Evolutionary conservation across 2,329 filamentous ascomycete species (phyloP).

Genomic region (Epichloe typhina): DNA sequence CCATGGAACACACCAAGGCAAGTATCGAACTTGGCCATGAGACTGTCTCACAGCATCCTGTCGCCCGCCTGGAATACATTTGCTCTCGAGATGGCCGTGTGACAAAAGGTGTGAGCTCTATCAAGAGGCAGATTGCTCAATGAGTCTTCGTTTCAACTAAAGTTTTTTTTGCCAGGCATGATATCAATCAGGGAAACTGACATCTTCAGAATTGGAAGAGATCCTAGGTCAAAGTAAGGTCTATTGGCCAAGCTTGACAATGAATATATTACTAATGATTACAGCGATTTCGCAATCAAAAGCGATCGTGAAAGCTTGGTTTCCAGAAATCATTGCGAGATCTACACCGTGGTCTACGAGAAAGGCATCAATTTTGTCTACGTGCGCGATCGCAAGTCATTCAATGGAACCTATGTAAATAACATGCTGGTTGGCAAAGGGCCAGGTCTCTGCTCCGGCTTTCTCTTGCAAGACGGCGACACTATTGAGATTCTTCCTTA

Average conservation of each 20-base stretch:
- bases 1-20: background rate
- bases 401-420: conserved; percentile 41
- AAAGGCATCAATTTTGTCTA: conserved; percentile 31
- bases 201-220: conserved; percentile 23
- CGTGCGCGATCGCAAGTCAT: conserved; percentile 41
- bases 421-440: conserved; percentile 27
- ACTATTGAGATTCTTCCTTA: conserved; percentile 27
- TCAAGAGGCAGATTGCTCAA: background rate
- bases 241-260: background rate
- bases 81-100: background rate
- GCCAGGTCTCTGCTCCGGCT: conserved; percentile 24
- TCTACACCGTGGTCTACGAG: conserved; percentile 42
- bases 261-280: conserved; percentile 7
- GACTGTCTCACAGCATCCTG: background rate
- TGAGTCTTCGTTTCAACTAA: background rate
- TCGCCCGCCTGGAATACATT: conserved; percentile 4
- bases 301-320: conserved; percentile 24
- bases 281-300: conserved; percentile 24
- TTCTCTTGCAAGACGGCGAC: conserved; percentile 38
- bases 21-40: background rate
- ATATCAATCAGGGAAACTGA: conserved; percentile 17
- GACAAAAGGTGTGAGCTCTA: conserved; percentile 1
- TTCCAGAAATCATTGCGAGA: conserved; percentile 40
- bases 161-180: conserved; percentile 9
- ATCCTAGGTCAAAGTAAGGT: conserved; percentile 20